Evolutionary conservation across 805 yeast species (phyloP).

Genomic region (Sungouiella blattae): DNA sequence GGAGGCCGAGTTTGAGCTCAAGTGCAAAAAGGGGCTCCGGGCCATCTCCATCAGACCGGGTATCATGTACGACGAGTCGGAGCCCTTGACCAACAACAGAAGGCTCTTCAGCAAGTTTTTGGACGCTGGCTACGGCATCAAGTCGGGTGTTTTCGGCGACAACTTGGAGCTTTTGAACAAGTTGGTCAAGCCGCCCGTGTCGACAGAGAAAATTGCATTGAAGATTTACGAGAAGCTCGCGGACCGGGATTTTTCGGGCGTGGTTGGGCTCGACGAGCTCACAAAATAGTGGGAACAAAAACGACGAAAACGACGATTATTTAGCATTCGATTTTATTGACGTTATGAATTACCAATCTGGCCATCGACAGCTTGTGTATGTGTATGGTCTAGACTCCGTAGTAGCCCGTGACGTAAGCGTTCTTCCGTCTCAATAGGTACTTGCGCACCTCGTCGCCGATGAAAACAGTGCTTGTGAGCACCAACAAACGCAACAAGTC

Average conservation of each 20-base stretch:
- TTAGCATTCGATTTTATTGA: too few relatives aligned
- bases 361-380: too few relatives aligned
- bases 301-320: too few relatives aligned
- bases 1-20: slow-evolving; percentile 63
- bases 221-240: slow-evolving; percentile 53
- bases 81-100: slow-evolving; percentile 32
- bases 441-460: slow-evolving; percentile 82
- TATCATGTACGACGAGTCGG: slow-evolving; percentile 64
- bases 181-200: slow-evolving; percentile 56
- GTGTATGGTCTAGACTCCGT: slow-evolving; percentile 8
- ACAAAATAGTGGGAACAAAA: slow-evolving; percentile 1
- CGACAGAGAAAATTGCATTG: slow-evolving; percentile 67
- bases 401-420: slow-evolving; percentile 10
- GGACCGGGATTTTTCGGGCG: slow-evolving; percentile 51
- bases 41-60: slow-evolving; percentile 76
- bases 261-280: slow-evolving; percentile 52
- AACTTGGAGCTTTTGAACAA: slow-evolving; percentile 24
- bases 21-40: slow-evolving; percentile 46
- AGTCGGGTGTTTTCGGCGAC: slow-evolving; percentile 40
- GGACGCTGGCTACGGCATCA: slow-evolving; percentile 41
- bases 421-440: slow-evolving; percentile 28
- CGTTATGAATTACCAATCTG: too few relatives aligned
- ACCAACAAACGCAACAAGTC: slow-evolving; percentile 64
- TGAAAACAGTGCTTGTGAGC: slow-evolving; percentile 76
- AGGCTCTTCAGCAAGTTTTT: slow-evolving; percentile 41